phyloP scores from a whole-genome alignment of 495 filamentous ascomycete species.

The Endocarpon pusillum region DNA sequence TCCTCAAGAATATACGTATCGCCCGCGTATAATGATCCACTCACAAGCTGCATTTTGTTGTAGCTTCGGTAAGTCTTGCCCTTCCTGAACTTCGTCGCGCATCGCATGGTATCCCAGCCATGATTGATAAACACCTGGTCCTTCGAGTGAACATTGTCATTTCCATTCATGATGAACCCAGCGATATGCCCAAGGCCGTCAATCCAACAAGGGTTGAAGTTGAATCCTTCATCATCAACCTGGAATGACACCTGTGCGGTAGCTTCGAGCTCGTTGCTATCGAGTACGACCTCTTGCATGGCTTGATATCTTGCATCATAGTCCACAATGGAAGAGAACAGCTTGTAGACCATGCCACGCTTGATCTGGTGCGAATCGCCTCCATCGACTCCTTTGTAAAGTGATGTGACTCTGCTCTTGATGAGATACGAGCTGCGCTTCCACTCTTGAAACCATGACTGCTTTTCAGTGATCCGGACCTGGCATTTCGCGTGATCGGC shows the following conservation, averaged over 20 bases:
- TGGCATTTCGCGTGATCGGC: conserved; percentile 34
- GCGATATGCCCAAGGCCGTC: conserved; percentile 47
- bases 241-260: conserved; percentile 54
- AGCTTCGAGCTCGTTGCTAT: conserved; percentile 53
- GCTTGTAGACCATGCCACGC: conserved; percentile 58
- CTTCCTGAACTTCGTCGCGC: background rate
- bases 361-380: conserved; percentile 40
- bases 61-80: conserved; percentile 4
- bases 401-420: conserved; percentile 29
- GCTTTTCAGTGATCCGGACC: conserved; percentile 26
- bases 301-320: conserved; percentile 51
- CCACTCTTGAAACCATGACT: conserved; percentile 35
- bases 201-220: conserved; percentile 58
- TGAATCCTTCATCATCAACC: conserved; percentile 36
- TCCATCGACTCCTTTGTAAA: conserved; percentile 33
- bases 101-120: conserved; percentile 57
- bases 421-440: conserved; percentile 39
- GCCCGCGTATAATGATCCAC: conserved; percentile 18
- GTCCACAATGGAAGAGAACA: conserved; percentile 54
- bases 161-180: conserved; percentile 69
- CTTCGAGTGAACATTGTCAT: conserved; percentile 50
- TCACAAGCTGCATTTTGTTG: conserved; percentile 2
- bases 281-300: conserved; percentile 60
- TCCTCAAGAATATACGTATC: conserved; percentile 25
- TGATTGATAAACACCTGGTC: conserved; percentile 62